phyloP scores from a whole-genome alignment of 2,329 filamentous ascomycete genomes.

The Paradendryphiella salina region DNA sequence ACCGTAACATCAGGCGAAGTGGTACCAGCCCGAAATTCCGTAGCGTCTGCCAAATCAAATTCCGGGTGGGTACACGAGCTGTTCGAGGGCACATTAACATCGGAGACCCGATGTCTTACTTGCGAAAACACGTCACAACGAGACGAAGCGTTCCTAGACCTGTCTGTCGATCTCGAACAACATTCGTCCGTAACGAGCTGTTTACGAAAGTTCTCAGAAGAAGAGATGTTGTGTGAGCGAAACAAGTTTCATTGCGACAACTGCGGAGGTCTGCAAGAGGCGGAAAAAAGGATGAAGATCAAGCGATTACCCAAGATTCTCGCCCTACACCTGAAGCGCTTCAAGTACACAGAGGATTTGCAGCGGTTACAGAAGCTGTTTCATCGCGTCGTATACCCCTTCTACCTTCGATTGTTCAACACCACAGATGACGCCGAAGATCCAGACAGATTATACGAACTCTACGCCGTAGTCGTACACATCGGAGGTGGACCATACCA shows the following conservation, averaged over 20 bases:
- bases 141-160: conserved; percentile 92
- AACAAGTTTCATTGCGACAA: conserved; percentile 99
- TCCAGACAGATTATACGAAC: conserved; percentile 89
- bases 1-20: conserved; percentile 24
- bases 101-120: conserved; percentile 93
- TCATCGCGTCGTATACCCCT: conserved; percentile 94
- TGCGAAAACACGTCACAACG: conserved; percentile 94
- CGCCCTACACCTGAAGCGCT: conserved; percentile 90
- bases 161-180: conserved; percentile 93
- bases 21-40: conserved; percentile 26
- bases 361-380: conserved; percentile 94
- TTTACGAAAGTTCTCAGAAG: conserved; percentile 91
- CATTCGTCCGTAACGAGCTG: conserved; percentile 97
- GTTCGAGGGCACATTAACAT: conserved; percentile 92
- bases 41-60: conserved; percentile 34
- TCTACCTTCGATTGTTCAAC: conserved; percentile 94
- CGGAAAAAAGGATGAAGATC: conserved; percentile 99
- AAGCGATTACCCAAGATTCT: conserved; percentile 90
- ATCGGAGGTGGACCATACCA: conserved; percentile 97
- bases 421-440: conserved; percentile 95
- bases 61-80: conserved; percentile 91
- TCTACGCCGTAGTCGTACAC: conserved; percentile 96
- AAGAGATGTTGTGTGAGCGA: conserved; percentile 94
- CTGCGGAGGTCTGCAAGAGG: conserved; percentile 93
- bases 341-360: conserved; percentile 97